Conservation (phyloP, 768 basidiomycete species). For the Guyanaporus albipodus region DNA sequence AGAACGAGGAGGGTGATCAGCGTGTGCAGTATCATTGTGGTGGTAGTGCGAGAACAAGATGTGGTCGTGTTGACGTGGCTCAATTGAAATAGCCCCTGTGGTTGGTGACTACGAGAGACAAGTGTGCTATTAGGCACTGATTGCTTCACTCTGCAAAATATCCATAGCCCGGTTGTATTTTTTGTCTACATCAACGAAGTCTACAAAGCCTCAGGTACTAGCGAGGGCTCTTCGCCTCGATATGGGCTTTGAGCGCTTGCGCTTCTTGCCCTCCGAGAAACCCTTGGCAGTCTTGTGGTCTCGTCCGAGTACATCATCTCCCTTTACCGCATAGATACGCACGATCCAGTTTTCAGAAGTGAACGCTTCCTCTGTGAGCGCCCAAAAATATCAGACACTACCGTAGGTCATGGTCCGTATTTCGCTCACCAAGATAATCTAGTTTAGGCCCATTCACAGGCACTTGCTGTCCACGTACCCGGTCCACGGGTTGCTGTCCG, state of each 20-base stretch:
- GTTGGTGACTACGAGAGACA: no score
- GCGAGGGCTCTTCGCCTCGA: conserved; percentile 50
- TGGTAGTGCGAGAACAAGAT: conserved; percentile 3
- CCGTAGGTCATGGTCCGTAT: neutral
- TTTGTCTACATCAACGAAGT: neutral
- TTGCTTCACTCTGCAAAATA: neutral
- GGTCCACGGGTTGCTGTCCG: conserved; percentile 66
- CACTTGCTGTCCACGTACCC: conserved; percentile 84
- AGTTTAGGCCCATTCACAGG: conserved; percentile 76
- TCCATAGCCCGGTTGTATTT: neutral
- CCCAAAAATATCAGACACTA: conserved; percentile 1
- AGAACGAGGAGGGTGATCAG: conserved; percentile 20
- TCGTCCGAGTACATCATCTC: conserved; percentile 87
- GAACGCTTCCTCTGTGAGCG: conserved; percentile 82
- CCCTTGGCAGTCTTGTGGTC: conserved; percentile 85
- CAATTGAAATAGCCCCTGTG: conserved; percentile 10
- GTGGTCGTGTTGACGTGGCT: conserved; percentile 12
- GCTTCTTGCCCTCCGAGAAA: conserved; percentile 84
- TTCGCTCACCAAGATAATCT: conserved; percentile 75
- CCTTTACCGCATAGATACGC: conserved; percentile 93
- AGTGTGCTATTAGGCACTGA: no score
- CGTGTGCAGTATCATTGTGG: conserved; percentile 26
- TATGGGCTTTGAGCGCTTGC: conserved; percentile 73
- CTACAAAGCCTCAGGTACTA: conserved; percentile 8
- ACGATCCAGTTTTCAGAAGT: conserved; percentile 99